Evolutionary conservation across 129 eudicot genomes (phyloP).

Genomic region (Oenanthe sinensis): DNA sequence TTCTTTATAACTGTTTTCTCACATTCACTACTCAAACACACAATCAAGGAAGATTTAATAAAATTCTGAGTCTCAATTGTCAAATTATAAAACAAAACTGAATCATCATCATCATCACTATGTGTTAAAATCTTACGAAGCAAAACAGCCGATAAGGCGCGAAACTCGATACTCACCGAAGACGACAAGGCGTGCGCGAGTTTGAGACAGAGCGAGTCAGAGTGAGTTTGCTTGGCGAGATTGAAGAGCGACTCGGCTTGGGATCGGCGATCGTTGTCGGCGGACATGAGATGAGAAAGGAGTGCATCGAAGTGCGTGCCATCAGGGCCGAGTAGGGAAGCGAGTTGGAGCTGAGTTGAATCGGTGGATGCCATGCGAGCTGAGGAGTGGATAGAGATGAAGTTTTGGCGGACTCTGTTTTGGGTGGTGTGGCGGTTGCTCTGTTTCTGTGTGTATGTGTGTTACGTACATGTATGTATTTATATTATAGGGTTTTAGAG

Average conservation of each 20-base stretch:
- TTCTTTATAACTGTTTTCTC: constrained; percentile 53
- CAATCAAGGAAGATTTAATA: constrained; percentile 41
- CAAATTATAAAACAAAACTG: constrained; percentile 52
- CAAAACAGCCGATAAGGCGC: constrained; percentile 73
- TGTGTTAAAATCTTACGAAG: constrained; percentile 71
- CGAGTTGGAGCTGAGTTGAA: constrained; percentile 47
- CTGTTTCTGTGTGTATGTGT: not conserved
- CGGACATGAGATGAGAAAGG: constrained; percentile 74
- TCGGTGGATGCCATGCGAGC: constrained; percentile 44
- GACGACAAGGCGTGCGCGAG: constrained; percentile 55
- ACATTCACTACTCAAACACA: constrained; percentile 39
- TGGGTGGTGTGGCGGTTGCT: not conserved
- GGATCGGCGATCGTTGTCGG: constrained; percentile 80
- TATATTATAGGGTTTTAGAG: constrained; percentile 10
- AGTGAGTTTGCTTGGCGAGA: constrained; percentile 62
- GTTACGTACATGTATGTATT: not conserved
- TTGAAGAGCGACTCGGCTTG: constrained; percentile 75
- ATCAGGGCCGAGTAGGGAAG: constrained; percentile 69
- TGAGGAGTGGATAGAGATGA: not conserved
- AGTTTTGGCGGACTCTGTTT: not conserved
- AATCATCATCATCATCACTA: constrained; percentile 31
- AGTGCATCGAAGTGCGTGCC: constrained; percentile 66
- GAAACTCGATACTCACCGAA: constrained; percentile 46
- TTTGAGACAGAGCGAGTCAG: constrained; percentile 57
- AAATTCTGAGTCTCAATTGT: constrained; percentile 36